phyloP scores from a whole-genome alignment of 148 eudicot species.

The Talinum fruticosum region DNA sequence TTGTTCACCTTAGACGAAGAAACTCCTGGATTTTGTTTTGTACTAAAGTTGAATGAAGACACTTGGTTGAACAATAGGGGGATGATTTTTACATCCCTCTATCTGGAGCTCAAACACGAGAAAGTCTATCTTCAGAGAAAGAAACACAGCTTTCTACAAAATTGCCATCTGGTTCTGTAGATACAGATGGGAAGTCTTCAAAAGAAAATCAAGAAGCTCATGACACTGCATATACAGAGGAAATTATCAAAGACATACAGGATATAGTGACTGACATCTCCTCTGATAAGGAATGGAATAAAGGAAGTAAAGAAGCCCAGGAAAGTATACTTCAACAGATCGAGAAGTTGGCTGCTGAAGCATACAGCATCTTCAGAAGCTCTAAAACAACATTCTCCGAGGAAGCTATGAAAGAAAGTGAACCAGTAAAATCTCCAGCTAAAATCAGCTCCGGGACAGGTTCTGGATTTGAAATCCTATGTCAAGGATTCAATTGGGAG shows the following conservation, averaged over 20 bases:
- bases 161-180: conserved; percentile 20
- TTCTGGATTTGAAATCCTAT: conserved; percentile 82
- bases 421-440: conserved; percentile 33
- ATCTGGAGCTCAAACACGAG: conserved; percentile 25
- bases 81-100: conserved; percentile 75
- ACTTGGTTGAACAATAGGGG: conserved; percentile 76
- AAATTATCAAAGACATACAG: conserved; percentile 65
- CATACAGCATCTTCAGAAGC: conserved; percentile 78
- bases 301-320: conserved; percentile 67
- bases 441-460: conserved; percentile 76
- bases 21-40: conserved; percentile 64
- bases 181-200: conserved; percentile 13
- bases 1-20: conserved; percentile 54
- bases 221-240: conserved; percentile 48
- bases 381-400: conserved; percentile 47
- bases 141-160: conserved; percentile 15
- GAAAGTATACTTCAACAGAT: conserved; percentile 84
- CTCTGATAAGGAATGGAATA: conserved; percentile 54
- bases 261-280: conserved; percentile 68
- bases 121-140: conserved; percentile 23
- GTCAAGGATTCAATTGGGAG: conserved; percentile 99
- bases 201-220: conserved; percentile 43
- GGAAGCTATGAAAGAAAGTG: conserved; percentile 40
- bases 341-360: conserved; percentile 98
- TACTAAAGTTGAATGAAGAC: conserved; percentile 59